phyloP scores from a whole-genome alignment of 202 grass and related monocot genomes.

The Musa balbisiana region DNA sequence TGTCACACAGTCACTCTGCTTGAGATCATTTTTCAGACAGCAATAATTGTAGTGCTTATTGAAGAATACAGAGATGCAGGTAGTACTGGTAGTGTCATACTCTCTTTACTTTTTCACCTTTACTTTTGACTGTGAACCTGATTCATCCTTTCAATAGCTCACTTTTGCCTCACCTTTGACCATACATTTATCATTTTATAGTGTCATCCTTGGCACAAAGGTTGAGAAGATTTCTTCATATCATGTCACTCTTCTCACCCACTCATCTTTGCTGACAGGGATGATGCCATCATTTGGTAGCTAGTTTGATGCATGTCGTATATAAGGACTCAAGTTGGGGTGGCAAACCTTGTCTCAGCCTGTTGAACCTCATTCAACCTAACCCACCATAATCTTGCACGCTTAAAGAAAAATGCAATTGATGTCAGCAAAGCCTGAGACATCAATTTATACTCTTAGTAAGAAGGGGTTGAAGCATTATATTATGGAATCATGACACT shows the following conservation, averaged over 20 bases:
- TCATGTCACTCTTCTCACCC: background rate
- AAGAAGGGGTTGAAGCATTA: too few relatives aligned
- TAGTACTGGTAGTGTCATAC: background rate
- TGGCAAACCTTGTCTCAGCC: conserved; percentile 1
- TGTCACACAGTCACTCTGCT: background rate
- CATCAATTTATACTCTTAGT: background rate
- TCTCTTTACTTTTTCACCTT: background rate
- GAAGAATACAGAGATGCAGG: background rate
- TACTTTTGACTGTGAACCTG: background rate
- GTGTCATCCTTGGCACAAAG: background rate
- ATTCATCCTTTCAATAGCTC: background rate
- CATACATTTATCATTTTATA: background rate
- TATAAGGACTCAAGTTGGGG: background rate
- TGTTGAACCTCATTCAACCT: background rate
- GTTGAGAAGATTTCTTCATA: background rate
- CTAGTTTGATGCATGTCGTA: background rate
- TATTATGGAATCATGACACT: too few relatives aligned
- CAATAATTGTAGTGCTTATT: background rate
- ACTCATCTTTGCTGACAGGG: background rate
- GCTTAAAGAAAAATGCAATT: background rate
- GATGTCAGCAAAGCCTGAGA: background rate
- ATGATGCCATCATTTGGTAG: background rate
- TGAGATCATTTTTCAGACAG: background rate
- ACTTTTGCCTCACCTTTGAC: background rate
- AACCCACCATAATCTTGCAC: background rate